Conservation (phyloP, 2,329 filamentous ascomycete genomes). For the Fusarium burgessii region DNA sequence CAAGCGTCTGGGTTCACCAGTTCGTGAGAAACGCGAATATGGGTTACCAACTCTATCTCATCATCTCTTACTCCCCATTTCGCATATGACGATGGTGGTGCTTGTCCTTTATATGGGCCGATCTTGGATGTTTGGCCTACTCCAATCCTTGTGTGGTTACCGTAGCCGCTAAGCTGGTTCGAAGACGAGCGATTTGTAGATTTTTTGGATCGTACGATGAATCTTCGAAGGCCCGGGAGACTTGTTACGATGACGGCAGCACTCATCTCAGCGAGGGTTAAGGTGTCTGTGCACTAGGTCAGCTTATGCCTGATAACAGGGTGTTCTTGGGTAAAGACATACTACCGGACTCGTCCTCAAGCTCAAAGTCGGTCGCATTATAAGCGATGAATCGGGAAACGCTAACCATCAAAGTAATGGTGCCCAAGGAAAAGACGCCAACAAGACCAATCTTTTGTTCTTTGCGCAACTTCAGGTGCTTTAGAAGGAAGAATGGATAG, state of each 20-base stretch:
- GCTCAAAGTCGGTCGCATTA: constrained; percentile 17
- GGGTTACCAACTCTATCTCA: constrained; percentile 17
- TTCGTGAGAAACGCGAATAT: constrained; percentile 8
- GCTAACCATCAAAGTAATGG: constrained; percentile 8
- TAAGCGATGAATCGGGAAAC: constrained; percentile 20
- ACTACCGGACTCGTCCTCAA: constrained; percentile 18
- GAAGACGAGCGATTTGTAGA: not conserved
- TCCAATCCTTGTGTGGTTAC: not conserved
- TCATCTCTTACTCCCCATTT: constrained; percentile 22
- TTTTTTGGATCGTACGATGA: constrained; percentile 12
- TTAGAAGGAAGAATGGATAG: constrained; percentile 16
- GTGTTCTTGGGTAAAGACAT: not conserved
- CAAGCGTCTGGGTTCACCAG: not conserved
- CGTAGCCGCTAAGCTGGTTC: not conserved
- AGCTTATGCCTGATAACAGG: not conserved
- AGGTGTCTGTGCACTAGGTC: not conserved
- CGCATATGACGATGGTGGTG: not conserved
- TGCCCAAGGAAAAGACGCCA: constrained; percentile 17
- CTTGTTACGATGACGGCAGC: constrained; percentile 18
- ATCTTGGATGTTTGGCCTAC: not conserved
- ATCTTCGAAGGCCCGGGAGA: constrained; percentile 12
- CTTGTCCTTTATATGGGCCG: not conserved
- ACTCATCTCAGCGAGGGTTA: constrained; percentile 15
- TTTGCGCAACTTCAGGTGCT: constrained; percentile 6
- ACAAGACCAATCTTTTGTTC: constrained; percentile 16